Base-by-base conservation (phyloP, 2,329 filamentous ascomycete genomes). In the Colletotrichum euphorbiae region DNA sequence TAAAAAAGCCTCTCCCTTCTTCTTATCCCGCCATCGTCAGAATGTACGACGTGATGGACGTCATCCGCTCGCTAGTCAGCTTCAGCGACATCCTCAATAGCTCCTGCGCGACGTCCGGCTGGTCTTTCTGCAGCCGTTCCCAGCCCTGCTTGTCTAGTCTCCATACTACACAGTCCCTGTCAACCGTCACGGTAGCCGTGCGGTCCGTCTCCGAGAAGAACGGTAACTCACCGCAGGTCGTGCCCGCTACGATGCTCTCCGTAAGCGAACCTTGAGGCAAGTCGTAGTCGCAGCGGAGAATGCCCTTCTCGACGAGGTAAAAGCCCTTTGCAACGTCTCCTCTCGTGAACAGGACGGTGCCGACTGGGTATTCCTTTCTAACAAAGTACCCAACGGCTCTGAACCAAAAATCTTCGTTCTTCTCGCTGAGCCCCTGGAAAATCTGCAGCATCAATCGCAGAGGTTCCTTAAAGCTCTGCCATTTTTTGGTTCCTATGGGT, bases 341-440 rank as follows among this genome's bases (percentile, higher is more conserved):
- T 42, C 91, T 88, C 4, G 87, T 85, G 79, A 95, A 99, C 2
- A 99, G 82, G 3, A 93, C 83, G 0, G 90, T 90, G 3, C 93
- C 93, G 0, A 89, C 85, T 0, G 84, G 72, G 71, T 91, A 93
- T 69, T 91, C 88, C 70, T 87, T 87, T 50, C 89, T 88, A 43
- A 83, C 80, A 75, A 99, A 98, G 80, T 92, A 98, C 0, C 87
- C 83, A 4, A 89, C 88, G 0, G 90, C 90, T 1, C 89, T 89
- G 79, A 94, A 95, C 96, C 96, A 99, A 77, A 98, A 98, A 78
- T 98, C 94, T 78, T 97, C 94, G 75, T 95, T 96, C 77, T 92
- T 90, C 59, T 89, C 84, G 58, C 93, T 97, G 12, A 98, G 83
- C 50, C 93, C 92, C 75, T 96, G 91, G 81, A 99, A 98, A n/a